Conservation (phyloP, 23 red algal species). For the Porphyridium purpureum region DNA sequence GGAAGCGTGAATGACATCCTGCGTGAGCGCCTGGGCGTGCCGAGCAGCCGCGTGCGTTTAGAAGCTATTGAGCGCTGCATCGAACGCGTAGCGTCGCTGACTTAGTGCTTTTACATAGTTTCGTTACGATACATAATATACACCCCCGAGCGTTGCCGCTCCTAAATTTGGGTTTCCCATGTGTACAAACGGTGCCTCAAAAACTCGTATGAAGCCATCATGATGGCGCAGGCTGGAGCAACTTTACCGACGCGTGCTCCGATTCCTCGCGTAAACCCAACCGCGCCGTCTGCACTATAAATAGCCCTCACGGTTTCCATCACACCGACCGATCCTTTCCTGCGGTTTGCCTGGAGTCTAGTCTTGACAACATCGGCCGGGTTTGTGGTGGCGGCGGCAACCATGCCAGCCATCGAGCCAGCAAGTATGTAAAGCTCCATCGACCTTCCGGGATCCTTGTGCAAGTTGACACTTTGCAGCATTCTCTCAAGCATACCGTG, state of each 20-base stretch:
- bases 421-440: conserved; percentile 20
- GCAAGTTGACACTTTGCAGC: neutral
- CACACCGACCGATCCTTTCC: neutral
- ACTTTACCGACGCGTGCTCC: conserved; percentile 77
- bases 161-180: too few species aligned
- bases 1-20: too few species aligned
- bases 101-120: too few species aligned
- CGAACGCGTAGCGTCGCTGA: too few species aligned
- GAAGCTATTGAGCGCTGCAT: too few species aligned
- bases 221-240: conserved; percentile 81
- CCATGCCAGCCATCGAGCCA: conserved; percentile 56
- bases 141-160: too few species aligned
- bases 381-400: conserved; percentile 62
- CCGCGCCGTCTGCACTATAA: conserved; percentile 27
- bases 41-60: too few species aligned
- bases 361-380: conserved; percentile 97
- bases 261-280: conserved; percentile 57
- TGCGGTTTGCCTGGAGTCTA: conserved; percentile 31
- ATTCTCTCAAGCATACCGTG: neutral
- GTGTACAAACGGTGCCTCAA: conserved; percentile 17
- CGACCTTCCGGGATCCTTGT: neutral
- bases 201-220: conserved; percentile 92
- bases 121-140: too few species aligned
- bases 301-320: conserved; percentile 26
- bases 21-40: too few species aligned